Conservation (phyloP, 2,329 filamentous ascomycete genomes). For the Raffaelea deltoideospora region DNA sequence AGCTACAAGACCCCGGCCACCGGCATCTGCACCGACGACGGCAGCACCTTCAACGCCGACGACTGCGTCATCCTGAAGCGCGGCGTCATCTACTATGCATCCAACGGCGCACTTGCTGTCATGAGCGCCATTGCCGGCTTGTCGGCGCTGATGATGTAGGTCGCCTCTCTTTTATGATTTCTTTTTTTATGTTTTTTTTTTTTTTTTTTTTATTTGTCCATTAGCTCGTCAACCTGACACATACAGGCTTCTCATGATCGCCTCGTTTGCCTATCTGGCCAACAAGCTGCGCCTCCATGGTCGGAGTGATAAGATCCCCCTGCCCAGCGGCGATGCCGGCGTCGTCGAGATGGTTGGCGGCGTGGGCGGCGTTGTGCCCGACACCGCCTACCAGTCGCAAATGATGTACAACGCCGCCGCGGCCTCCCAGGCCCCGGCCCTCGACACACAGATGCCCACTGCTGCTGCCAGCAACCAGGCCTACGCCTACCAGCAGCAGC, state of each 20-base stretch:
- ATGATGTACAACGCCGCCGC: no score
- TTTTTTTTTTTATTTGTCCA: slow-evolving; percentile 6
- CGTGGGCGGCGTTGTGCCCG: neutral
- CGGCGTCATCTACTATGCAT: slow-evolving; percentile 8
- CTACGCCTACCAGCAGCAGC: no score
- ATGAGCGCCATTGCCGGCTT: slow-evolving; percentile 17
- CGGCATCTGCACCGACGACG: slow-evolving; percentile 14
- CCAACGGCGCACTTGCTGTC: slow-evolving; percentile 12
- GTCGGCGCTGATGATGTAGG: slow-evolving; percentile 15
- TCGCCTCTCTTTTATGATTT: slow-evolving; percentile 6
- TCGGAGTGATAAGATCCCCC: slow-evolving; percentile 8
- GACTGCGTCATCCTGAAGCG: slow-evolving; percentile 12
- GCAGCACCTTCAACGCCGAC: slow-evolving; percentile 12
- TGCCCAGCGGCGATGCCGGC: slow-evolving; percentile 9
- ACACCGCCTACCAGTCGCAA: neutral
- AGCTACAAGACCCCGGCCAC: slow-evolving; percentile 11
- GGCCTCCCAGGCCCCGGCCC: slow-evolving; percentile 2
- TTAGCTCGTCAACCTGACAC: slow-evolving; percentile 12
- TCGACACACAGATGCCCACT: slow-evolving; percentile 1
- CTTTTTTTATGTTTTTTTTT: neutral
- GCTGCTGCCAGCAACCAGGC: neutral
- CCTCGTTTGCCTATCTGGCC: slow-evolving; percentile 27
- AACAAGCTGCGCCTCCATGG: slow-evolving; percentile 15
- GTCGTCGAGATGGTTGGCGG: slow-evolving; percentile 17
- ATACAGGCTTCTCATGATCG: slow-evolving; percentile 19